These are phyloP conservation scores for Eucalyptus pauciflora DNA, from an alignment of 345 rosid genomes.

Conservation along the genomic window DNA sequence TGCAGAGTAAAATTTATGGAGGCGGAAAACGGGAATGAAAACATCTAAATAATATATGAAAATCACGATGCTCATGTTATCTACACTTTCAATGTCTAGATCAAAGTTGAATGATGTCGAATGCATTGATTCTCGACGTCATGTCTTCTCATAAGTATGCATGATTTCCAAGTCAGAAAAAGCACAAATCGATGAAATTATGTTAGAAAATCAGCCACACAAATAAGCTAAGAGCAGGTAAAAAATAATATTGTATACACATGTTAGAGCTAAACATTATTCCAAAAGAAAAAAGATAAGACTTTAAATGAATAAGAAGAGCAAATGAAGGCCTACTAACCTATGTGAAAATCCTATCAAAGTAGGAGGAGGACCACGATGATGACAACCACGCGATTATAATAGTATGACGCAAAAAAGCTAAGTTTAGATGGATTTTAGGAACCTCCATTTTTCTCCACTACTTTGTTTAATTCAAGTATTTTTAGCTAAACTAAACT, in stretches of 20 bases:
- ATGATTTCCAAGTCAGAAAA: neutral
- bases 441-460: neutral
- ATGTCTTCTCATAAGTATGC: neutral
- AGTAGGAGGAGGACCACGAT: neutral
- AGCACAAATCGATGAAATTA: neutral
- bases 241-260: neutral
- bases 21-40: neutral
- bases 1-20: neutral
- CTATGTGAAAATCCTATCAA: neutral
- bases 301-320: neutral
- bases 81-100: neutral
- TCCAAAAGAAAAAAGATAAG: neutral
- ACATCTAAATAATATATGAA: neutral
- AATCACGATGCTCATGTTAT: neutral
- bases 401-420: neutral
- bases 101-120: neutral
- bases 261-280: neutral
- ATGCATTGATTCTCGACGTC: neutral
- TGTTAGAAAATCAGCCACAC: neutral
- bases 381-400: neutral
- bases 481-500: neutral
- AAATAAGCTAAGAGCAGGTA: neutral
- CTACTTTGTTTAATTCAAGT: neutral
- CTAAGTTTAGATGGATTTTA: neutral
- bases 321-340: neutral